Evolutionary conservation across 163 green algal genomes (phyloP).

Genomic region (Prototheca cutis): DNA sequence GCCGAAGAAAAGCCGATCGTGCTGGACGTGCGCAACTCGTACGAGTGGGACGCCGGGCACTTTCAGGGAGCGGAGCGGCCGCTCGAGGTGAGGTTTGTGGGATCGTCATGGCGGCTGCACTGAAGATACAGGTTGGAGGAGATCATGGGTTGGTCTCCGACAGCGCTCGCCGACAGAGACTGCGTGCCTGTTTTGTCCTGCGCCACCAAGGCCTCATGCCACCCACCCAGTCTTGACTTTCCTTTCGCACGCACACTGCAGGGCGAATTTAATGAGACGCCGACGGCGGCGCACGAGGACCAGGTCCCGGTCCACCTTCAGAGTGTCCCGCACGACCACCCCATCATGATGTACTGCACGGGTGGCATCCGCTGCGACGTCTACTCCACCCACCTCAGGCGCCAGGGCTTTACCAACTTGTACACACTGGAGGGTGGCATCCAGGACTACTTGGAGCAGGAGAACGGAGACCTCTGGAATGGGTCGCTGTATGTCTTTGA

Average conservation of each 20-base stretch:
- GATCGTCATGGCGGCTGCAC: too few species aligned
- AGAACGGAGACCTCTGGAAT: conserved; percentile 66
- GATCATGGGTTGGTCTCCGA: too few species aligned
- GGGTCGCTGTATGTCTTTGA: conserved; percentile 97
- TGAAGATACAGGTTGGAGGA: too few species aligned
- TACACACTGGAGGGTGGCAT: conserved; percentile 82
- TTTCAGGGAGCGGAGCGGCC: conserved; percentile 64
- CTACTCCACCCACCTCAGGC: conserved; percentile 77
- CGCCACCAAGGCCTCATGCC: too few species aligned
- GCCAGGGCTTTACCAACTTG: conserved; percentile 78
- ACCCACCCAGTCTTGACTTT: neutral
- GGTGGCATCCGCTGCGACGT: conserved; percentile 97
- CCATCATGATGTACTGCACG: conserved; percentile 98
- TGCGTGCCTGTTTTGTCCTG: too few species aligned
- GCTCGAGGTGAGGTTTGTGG: conserved; percentile 24
- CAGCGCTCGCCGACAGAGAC: too few species aligned
- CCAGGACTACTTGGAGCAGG: conserved; percentile 61
- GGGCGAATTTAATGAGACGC: conserved; percentile 81
- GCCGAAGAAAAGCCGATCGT: conserved; percentile 65
- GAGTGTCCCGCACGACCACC: conserved; percentile 36
- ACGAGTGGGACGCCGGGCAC: conserved; percentile 98
- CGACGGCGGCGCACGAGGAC: conserved; percentile 25
- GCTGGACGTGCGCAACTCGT: conserved; percentile 92
- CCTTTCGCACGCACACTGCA: conserved; percentile 8
- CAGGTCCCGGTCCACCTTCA: conserved; percentile 29